A percentile compares a stretch with the other conserved stretches of the same genome.
phyloP scores from a whole-genome alignment of 371 early-diverging fungal genomes.

The Zancudomyces culisetae region DNA sequence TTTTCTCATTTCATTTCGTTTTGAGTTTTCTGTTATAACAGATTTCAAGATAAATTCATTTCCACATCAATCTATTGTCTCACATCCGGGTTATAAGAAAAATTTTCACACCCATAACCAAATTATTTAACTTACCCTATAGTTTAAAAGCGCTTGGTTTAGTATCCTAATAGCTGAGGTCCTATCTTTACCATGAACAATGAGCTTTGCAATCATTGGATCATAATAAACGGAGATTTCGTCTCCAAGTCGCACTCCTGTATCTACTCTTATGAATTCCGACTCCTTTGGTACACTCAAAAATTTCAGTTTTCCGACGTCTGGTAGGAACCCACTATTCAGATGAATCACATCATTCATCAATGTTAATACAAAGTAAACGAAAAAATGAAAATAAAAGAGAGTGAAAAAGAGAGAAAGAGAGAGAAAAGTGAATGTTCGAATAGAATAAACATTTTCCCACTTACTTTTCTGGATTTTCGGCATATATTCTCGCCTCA shows the following conservation, averaged over 20 bases:
- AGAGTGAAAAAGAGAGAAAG: too few relatives aligned
- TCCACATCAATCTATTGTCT: too few relatives aligned
- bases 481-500: conserved; percentile 66
- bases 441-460: neutral
- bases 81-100: too few relatives aligned
- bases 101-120: too few relatives aligned
- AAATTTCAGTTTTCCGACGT: conserved; percentile 58
- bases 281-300: conserved; percentile 45
- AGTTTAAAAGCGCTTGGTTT: conserved; percentile 58
- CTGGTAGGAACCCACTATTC: conserved; percentile 38
- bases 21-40: too few relatives aligned
- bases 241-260: conserved; percentile 59
- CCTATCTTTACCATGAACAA: conserved; percentile 59
- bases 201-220: conserved; percentile 74
- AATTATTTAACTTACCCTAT: conserved; percentile 14
- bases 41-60: too few relatives aligned
- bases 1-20: too few relatives aligned
- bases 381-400: too few relatives aligned
- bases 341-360: too few relatives aligned
- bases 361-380: too few relatives aligned
- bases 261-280: conserved; percentile 48
- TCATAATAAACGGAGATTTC: conserved; percentile 73
- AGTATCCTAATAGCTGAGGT: conserved; percentile 62
- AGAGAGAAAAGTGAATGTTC: too few relatives aligned
- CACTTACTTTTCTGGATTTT: conserved; percentile 47